Conservation (phyloP, 352 stramenopile genomes). For the Globisporangium solare region DNA sequence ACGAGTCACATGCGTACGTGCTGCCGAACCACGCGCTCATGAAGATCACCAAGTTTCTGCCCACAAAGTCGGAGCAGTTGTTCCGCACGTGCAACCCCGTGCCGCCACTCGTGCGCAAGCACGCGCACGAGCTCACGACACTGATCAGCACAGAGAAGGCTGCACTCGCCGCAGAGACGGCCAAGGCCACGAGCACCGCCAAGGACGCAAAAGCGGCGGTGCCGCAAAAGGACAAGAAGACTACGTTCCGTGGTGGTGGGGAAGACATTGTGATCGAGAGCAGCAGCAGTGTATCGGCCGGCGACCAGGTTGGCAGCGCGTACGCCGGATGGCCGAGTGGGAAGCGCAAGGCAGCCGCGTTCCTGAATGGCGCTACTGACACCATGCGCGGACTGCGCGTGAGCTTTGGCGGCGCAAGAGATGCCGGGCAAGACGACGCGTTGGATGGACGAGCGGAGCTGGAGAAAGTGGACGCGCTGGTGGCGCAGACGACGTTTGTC, state of each 20-base stretch:
- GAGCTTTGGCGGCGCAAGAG: slow-evolving; percentile 9
- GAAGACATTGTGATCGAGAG: slow-evolving; percentile 16
- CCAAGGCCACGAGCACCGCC: slow-evolving; percentile 10
- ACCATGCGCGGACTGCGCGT: slow-evolving; percentile 3
- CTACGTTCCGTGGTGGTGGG: slow-evolving; percentile 15
- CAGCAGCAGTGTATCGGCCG: not conserved
- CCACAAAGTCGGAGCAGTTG: slow-evolving; percentile 62
- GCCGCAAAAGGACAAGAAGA: slow-evolving; percentile 2
- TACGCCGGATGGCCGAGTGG: slow-evolving; percentile 57
- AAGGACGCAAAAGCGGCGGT: slow-evolving; percentile 2
- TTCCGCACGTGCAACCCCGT: slow-evolving; percentile 77
- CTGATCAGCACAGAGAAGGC: slow-evolving; percentile 57
- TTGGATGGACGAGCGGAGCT: slow-evolving; percentile 24
- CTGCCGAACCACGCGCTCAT: slow-evolving; percentile 83
- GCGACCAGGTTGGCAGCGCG: slow-evolving; percentile 30
- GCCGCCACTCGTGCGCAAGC: slow-evolving; percentile 69
- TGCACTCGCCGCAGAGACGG: slow-evolving; percentile 31
- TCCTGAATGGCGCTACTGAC: not conserved
- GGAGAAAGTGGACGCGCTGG: slow-evolving; percentile 54
- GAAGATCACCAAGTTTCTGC: slow-evolving; percentile 73
- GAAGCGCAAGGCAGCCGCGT: slow-evolving; percentile 41
- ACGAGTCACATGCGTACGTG: slow-evolving; percentile 76
- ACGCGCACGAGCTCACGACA: slow-evolving; percentile 63
- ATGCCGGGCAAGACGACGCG: not conserved
- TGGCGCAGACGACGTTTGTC: slow-evolving; percentile 48